A percentile compares a stretch with the other conserved stretches of the same genome.
These are phyloP conservation scores for Populus hybrid DNA, from an alignment of 441 rosid genomes.

Conservation along the genomic window DNA sequence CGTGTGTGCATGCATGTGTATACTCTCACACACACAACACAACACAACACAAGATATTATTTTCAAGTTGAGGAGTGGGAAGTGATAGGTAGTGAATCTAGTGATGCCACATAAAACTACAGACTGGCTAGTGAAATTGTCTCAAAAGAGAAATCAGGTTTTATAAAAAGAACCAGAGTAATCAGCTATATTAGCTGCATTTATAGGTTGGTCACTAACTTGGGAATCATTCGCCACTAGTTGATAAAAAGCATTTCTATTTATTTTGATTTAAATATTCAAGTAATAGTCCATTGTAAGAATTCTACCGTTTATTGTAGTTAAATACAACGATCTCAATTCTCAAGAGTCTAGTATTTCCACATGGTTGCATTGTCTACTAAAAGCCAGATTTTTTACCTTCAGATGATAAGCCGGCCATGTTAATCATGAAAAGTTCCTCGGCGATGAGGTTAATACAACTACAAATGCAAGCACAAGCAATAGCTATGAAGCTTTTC, in stretches of 20 bases:
- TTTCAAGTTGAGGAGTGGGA: neutral
- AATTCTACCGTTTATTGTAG: neutral
- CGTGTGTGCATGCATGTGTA: neutral
- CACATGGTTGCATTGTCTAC: neutral
- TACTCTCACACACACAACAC: no score
- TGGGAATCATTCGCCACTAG: neutral
- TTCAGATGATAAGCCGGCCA: neutral
- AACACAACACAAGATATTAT: neutral
- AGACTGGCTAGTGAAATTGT: neutral
- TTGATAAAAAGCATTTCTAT: neutral
- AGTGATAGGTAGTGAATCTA: neutral
- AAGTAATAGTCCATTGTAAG: neutral
- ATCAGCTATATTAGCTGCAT: neutral
- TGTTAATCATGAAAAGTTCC: neutral
- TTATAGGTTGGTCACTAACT: neutral
- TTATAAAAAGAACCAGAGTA: neutral
- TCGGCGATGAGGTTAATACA: neutral
- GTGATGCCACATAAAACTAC: neutral
- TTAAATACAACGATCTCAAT: neutral
- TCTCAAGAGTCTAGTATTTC: neutral
- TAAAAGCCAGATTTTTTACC: neutral
- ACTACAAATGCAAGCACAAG: neutral
- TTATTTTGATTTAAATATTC: neutral
- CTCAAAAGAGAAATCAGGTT: neutral
- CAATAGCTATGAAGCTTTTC: neutral